A percentile compares a stretch with the other conserved stretches of the same genome.
These are phyloP conservation scores for Phalaenopsis aphrodite DNA, from an alignment of 106 monocot genomes.

Conservation along the genomic window DNA sequence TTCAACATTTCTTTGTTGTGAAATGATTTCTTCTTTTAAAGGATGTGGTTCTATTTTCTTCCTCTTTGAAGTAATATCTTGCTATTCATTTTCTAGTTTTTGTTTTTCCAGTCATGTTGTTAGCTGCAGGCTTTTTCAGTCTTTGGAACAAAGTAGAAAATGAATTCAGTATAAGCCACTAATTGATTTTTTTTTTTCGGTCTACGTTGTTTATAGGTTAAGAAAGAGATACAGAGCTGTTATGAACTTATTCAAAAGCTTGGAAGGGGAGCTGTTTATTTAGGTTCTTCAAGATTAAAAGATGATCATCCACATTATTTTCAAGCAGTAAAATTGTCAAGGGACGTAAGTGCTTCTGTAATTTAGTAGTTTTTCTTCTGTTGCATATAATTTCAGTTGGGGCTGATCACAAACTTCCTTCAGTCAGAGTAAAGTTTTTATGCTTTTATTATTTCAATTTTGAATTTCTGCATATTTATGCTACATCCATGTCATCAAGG, in stretches of 20 bases:
- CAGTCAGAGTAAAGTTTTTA: no score
- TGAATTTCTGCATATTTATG: neutral
- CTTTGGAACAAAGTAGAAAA: neutral
- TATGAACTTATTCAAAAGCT: slow-evolving; percentile 67
- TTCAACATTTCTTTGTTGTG: no score
- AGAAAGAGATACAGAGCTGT: slow-evolving; percentile 67
- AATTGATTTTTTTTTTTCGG: neutral
- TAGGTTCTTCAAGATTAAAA: slow-evolving; percentile 78
- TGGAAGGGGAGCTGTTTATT: slow-evolving; percentile 73
- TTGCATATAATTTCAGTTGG: no score
- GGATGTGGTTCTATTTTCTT: neutral
- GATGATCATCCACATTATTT: slow-evolving; percentile 50
- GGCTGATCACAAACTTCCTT: no score
- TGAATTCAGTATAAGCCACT: neutral
- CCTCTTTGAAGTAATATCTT: neutral
- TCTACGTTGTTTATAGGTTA: slow-evolving; percentile 34
- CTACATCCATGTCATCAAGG: no score
- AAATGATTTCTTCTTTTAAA: neutral
- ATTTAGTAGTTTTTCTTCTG: neutral
- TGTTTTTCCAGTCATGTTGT: neutral
- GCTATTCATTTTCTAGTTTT: neutral
- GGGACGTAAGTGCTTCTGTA: slow-evolving; percentile 41
- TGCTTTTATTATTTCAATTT: neutral
- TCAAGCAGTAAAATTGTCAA: slow-evolving; percentile 55
- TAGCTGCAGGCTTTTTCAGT: neutral